These are phyloP conservation scores for Neocatenulostroma microsporum DNA, from an alignment of 2,329 filamentous ascomycete species.

Conservation along the genomic window DNA sequence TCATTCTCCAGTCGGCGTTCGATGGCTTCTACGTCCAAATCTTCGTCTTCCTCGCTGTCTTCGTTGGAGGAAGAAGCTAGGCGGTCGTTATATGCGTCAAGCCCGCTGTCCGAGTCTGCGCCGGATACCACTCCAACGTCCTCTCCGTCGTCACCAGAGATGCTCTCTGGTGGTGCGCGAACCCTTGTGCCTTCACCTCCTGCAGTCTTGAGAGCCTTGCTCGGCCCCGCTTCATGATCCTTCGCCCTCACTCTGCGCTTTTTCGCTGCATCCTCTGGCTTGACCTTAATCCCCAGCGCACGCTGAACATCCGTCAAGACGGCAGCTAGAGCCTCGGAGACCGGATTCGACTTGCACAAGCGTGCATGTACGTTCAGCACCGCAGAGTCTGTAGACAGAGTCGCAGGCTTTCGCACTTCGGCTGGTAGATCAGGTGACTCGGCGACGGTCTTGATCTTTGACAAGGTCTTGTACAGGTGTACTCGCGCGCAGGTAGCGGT, in stretches of 20 bases:
- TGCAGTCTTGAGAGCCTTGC: too few relatives aligned
- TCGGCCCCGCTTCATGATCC: constrained; percentile 13
- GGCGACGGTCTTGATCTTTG: constrained; percentile 50
- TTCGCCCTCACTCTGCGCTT: constrained; percentile 25
- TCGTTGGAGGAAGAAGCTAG: constrained; percentile 32
- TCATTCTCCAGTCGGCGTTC: constrained; percentile 20
- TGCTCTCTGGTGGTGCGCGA: constrained; percentile 5
- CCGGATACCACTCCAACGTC: constrained; percentile 1
- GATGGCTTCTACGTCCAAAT: constrained; percentile 19
- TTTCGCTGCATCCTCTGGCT: constrained; percentile 9
- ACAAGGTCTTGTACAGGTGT: constrained; percentile 50
- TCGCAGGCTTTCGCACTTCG: constrained; percentile 32
- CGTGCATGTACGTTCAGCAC: constrained; percentile 52
- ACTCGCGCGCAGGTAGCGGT: constrained; percentile 43
- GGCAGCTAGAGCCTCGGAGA: constrained; percentile 47
- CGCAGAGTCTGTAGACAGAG: constrained; percentile 37
- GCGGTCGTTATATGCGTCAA: constrained; percentile 32
- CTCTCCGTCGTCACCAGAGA: constrained; percentile 10
- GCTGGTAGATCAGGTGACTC: constrained; percentile 42
- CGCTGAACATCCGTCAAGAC: constrained; percentile 36
- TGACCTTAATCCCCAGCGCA: constrained; percentile 29
- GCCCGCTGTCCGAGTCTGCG: constrained; percentile 25
- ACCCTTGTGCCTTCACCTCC: constrained; percentile 10
- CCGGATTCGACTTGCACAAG: constrained; percentile 53
- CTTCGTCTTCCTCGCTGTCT: constrained; percentile 27